Conservation (phyloP, 345 rosid species). For the Populus deltoides region DNA sequence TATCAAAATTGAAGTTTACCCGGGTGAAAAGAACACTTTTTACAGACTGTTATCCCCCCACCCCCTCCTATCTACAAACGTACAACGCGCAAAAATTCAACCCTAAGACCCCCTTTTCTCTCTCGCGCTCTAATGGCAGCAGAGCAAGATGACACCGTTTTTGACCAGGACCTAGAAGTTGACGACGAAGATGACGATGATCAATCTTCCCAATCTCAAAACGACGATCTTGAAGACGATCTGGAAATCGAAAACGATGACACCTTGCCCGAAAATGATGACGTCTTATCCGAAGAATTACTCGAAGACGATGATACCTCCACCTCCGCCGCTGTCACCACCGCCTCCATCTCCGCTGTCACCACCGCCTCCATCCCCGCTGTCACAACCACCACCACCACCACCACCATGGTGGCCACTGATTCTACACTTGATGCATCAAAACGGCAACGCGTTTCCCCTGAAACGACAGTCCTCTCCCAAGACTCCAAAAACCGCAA, state of each 20-base stretch:
- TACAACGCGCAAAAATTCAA: neutral
- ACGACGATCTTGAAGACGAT: neutral
- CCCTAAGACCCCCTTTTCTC: neutral
- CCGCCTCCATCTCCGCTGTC: constrained; percentile 31
- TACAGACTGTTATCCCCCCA: neutral
- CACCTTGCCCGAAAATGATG: neutral
- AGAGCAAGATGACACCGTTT: neutral
- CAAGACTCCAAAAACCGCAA: constrained; percentile 31
- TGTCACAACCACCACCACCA: constrained; percentile 19
- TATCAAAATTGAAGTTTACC: neutral
- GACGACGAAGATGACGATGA: neutral
- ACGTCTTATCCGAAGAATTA: neutral
- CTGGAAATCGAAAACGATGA: neutral
- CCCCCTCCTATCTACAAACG: neutral
- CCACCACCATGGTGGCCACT: constrained; percentile 22
- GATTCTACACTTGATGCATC: constrained; percentile 18
- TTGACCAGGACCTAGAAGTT: neutral
- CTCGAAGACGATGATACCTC: constrained; percentile 1
- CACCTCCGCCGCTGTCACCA: constrained; percentile 1
- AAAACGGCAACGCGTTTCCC: constrained; percentile 44
- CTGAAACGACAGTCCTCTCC: constrained; percentile 7
- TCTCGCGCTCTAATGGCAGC: neutral
- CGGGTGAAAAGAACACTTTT: neutral
- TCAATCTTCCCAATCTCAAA: neutral
- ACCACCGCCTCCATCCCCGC: constrained; percentile 23